A percentile compares a stretch with the other conserved stretches of the same genome.
Conservation (phyloP, 2,329 filamentous ascomycete species). For the Cladobotryum mycophilum region DNA sequence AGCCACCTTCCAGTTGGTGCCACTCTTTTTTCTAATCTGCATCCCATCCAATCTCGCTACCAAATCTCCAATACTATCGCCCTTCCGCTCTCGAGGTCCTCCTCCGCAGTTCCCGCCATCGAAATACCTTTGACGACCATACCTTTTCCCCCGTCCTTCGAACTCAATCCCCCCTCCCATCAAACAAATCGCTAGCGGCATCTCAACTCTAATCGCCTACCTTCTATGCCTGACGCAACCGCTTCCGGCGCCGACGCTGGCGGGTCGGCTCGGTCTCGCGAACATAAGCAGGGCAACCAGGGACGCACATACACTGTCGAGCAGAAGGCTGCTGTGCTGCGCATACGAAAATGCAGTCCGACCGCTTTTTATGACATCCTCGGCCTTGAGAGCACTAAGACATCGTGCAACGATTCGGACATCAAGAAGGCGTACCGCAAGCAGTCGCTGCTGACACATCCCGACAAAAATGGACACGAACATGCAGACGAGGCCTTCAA, state of each 20-base stretch:
- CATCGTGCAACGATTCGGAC: constrained; percentile 68
- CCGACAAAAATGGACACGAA: constrained; percentile 96
- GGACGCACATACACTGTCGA: constrained; percentile 77
- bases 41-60: too few relatives aligned
- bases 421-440: constrained; percentile 99
- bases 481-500: constrained; percentile 98
- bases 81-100: background rate
- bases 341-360: constrained; percentile 75
- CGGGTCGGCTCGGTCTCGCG: constrained; percentile 44
- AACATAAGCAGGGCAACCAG: constrained; percentile 71
- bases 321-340: constrained; percentile 84
- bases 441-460: constrained; percentile 87
- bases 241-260: constrained; percentile 49
- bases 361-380: constrained; percentile 97
- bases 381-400: constrained; percentile 57
- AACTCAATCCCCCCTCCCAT: background rate
- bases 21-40: too few relatives aligned
- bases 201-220: background rate
- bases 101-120: too few relatives aligned
- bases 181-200: background rate
- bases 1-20: constrained; percentile 7
- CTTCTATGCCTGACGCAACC: constrained; percentile 40
- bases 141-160: background rate
- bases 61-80: background rate
- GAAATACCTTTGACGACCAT: too few relatives aligned